These are phyloP conservation scores for Boletus reticulatus DNA, from an alignment of 768 basidiomycete genomes.

Conservation along the genomic window DNA sequence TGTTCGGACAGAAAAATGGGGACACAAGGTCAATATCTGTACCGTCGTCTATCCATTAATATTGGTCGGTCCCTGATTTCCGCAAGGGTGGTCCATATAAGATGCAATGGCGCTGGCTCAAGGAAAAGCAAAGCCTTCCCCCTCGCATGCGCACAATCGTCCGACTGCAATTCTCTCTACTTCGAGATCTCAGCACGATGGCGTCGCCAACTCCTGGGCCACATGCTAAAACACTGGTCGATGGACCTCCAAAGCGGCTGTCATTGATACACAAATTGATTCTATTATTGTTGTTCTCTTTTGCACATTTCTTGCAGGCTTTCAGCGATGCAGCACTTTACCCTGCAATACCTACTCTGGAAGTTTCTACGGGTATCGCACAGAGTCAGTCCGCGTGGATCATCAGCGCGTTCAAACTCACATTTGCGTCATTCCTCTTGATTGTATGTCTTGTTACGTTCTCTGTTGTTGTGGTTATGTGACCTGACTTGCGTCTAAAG, in stretches of 20 bases:
- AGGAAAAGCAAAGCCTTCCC: background rate
- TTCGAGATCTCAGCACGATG: conserved; percentile 6
- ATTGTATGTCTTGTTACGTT: conserved; percentile 12
- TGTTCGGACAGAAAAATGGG: background rate
- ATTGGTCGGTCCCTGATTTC: background rate
- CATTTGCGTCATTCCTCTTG: conserved; percentile 42
- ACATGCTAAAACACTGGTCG: background rate
- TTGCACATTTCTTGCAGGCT: conserved; percentile 42
- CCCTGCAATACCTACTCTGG: conserved; percentile 38
- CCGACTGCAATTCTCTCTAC: background rate
- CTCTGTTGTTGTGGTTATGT: background rate
- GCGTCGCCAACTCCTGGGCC: background rate
- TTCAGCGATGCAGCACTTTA: conserved; percentile 43
- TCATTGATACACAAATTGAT: conserved; percentile 26
- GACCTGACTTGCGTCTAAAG: conserved; percentile 13
- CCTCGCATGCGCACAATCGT: background rate
- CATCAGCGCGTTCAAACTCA: conserved; percentile 43
- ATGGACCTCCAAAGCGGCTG: conserved; percentile 6
- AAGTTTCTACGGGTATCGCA: conserved; percentile 8
- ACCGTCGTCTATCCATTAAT: background rate
- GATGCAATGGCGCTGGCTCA: too few relatives aligned
- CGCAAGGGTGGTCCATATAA: too few relatives aligned
- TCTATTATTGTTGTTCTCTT: conserved; percentile 38
- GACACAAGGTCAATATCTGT: too few relatives aligned
- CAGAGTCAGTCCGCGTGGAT: conserved; percentile 32